Conservation (phyloP, 108 stramenopile genomes). For the Mayamaea pseudoterrestris region DNA sequence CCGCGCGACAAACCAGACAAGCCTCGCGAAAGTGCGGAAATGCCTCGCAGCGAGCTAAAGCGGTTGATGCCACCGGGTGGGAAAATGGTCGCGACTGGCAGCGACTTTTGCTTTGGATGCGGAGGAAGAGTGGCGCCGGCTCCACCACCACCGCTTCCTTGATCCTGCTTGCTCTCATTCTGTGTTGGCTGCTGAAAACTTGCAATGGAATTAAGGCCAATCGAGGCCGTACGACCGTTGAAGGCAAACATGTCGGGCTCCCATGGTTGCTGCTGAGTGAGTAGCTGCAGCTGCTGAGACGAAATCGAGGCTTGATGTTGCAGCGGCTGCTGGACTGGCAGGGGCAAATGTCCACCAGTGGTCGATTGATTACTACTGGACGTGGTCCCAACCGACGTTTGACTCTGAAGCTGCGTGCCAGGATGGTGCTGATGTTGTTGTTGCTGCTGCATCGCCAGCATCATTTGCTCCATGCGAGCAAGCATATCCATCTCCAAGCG, state of each 20-base stretch:
- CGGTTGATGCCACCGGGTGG: slow-evolving; percentile 13
- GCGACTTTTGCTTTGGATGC: slow-evolving; percentile 70
- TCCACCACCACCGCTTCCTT: no score
- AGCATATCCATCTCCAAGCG: slow-evolving; percentile 47
- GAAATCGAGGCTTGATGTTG: not conserved
- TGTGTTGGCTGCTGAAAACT: slow-evolving; percentile 12
- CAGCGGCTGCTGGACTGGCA: not conserved
- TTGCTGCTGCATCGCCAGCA: slow-evolving; percentile 48
- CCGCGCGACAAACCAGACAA: slow-evolving; percentile 34
- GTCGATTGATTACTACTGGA: not conserved
- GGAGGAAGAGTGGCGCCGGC: slow-evolving; percentile 48
- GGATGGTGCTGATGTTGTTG: slow-evolving; percentile 10
- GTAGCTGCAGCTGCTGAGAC: not conserved
- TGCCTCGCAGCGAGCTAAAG: slow-evolving; percentile 26
- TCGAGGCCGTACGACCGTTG: no score
- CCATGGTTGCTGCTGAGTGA: not conserved
- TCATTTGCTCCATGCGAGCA: slow-evolving; percentile 53
- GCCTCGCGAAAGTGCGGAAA: slow-evolving; percentile 29
- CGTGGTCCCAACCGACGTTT: slow-evolving; percentile 1
- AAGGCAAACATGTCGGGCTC: no score
- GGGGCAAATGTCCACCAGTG: not conserved
- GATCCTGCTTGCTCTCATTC: slow-evolving; percentile 11
- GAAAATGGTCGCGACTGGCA: slow-evolving; percentile 26
- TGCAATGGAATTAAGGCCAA: not conserved
- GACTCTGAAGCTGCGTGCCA: no score